Evolutionary conservation across 116 monocot species (phyloP).

Genomic region (Cymodocea nodosa): DNA sequence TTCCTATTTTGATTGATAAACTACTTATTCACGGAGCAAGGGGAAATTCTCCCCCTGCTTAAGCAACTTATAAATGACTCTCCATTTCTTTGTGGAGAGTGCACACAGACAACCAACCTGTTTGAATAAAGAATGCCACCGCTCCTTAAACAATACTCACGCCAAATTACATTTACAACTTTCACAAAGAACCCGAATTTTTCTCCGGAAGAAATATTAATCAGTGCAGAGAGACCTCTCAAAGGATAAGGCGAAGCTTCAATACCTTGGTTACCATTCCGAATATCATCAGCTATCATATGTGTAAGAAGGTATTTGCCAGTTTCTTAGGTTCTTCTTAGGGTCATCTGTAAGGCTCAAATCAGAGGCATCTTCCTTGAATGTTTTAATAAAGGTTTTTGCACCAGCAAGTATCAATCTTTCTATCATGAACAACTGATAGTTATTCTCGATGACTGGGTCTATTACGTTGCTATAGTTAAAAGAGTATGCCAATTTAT

Average conservation of each 20-base stretch:
- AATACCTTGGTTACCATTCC: neutral
- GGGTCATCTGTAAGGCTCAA: constrained; percentile 79
- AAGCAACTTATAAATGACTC: too few species aligned
- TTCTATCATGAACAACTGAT: constrained; percentile 89
- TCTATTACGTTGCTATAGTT: constrained; percentile 69
- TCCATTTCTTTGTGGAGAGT: too few species aligned
- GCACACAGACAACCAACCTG: too few species aligned
- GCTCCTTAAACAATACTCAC: too few species aligned
- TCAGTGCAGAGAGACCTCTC: neutral
- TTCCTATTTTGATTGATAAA: too few species aligned
- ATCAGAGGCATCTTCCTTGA: constrained; percentile 58
- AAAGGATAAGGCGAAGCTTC: neutral
- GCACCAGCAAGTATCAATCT: constrained; percentile 67
- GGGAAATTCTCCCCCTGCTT: too few species aligned
- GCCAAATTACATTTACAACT: too few species aligned
- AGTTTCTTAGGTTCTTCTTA: constrained; percentile 79
- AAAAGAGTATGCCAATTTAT: constrained; percentile 67
- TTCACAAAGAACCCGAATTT: too few species aligned
- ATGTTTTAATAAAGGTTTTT: constrained; percentile 64
- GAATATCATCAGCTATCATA: constrained; percentile 16
- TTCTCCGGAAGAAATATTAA: too few species aligned
- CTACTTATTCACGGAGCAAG: too few species aligned
- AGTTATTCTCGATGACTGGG: constrained; percentile 69
- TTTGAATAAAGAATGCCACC: too few species aligned
- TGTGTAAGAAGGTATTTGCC: constrained; percentile 78